Percentiles rank a stretch among this genome's conserved stretches.
Evolutionary conservation across 2,329 filamentous ascomycete species (phyloP).

Genomic region (Rutstroemia sydowiana): DNA sequence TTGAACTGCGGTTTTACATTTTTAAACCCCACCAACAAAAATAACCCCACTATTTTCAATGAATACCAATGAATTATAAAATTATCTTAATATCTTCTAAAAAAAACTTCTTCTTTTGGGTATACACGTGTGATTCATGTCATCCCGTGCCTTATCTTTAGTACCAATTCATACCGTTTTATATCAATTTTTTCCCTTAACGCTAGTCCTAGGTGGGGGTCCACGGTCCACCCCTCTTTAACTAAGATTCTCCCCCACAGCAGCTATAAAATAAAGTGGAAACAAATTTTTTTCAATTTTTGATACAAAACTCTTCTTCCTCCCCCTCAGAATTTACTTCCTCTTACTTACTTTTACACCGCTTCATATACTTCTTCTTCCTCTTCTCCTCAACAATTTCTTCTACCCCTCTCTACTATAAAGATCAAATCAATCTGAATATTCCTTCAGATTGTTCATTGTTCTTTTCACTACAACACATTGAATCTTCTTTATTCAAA

Average conservation of each 20-base stretch:
- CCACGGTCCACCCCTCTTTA: background rate
- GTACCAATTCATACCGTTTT: background rate
- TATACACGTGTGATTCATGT: too few species aligned
- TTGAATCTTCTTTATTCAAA: background rate
- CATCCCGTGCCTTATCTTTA: too few species aligned
- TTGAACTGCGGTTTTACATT: too few species aligned
- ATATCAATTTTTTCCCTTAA: background rate
- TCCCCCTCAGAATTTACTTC: too few species aligned
- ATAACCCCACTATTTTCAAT: too few species aligned
- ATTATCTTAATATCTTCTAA: too few species aligned
- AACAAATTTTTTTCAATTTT: background rate
- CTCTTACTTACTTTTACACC: too few species aligned
- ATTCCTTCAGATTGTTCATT: background rate
- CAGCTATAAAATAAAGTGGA: background rate
- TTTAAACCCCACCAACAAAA: too few species aligned
- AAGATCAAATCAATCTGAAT: background rate
- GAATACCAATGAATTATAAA: too few species aligned
- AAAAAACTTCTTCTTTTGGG: too few species aligned
- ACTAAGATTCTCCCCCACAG: background rate
- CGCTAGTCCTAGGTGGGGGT: constrained; percentile 6
- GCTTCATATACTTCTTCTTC: constrained; percentile 2
- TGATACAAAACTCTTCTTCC: background rate
- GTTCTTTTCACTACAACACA: background rate
- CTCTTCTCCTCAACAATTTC: background rate
- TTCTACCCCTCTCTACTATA: background rate